phyloP scores from a whole-genome alignment of 176 grass and related monocot species.

The Raddia guianensis region DNA sequence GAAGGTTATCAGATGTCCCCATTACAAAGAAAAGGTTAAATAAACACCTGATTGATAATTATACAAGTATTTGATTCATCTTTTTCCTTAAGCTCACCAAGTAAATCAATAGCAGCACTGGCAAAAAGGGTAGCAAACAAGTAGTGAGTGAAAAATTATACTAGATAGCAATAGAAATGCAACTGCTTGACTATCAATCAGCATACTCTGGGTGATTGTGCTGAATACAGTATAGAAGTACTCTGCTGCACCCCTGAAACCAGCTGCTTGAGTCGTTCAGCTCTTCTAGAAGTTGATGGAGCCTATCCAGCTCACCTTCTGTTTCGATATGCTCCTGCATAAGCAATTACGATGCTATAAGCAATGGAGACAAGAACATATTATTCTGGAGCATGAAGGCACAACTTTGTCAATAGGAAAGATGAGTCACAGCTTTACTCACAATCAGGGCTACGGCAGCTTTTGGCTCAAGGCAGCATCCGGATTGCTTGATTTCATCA shows the following conservation, averaged over 20 bases:
- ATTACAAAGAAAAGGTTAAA: slow-evolving; percentile 13
- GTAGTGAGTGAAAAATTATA: slow-evolving; percentile 30
- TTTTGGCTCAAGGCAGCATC: slow-evolving; percentile 61
- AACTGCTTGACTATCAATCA: slow-evolving; percentile 30
- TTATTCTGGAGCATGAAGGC: slow-evolving; percentile 22
- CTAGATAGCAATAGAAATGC: slow-evolving; percentile 46
- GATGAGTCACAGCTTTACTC: slow-evolving; percentile 41
- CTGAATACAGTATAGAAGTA: slow-evolving; percentile 70
- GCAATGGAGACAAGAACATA: slow-evolving; percentile 22
- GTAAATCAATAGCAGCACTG: slow-evolving; percentile 73
- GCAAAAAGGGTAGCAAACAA: slow-evolving; percentile 41
- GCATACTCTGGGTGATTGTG: slow-evolving; percentile 73
- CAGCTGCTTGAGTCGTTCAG: slow-evolving; percentile 68
- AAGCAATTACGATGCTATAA: slow-evolving; percentile 34
- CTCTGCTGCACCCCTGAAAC: slow-evolving; percentile 78
- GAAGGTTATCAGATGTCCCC: slow-evolving; percentile 18
- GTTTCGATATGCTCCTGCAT: slow-evolving; percentile 74
- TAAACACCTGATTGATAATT: slow-evolving; percentile 74
- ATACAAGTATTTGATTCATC: slow-evolving; percentile 64
- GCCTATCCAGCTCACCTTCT: slow-evolving; percentile 79
- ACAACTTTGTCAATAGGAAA: slow-evolving; percentile 21
- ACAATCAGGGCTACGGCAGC: slow-evolving; percentile 77
- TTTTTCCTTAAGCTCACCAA: slow-evolving; percentile 74
- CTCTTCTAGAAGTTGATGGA: slow-evolving; percentile 65
- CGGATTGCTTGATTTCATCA: slow-evolving; percentile 76